These are phyloP conservation scores for Myrica gale DNA, from an alignment of 306 rosid genomes.

Conservation along the genomic window DNA sequence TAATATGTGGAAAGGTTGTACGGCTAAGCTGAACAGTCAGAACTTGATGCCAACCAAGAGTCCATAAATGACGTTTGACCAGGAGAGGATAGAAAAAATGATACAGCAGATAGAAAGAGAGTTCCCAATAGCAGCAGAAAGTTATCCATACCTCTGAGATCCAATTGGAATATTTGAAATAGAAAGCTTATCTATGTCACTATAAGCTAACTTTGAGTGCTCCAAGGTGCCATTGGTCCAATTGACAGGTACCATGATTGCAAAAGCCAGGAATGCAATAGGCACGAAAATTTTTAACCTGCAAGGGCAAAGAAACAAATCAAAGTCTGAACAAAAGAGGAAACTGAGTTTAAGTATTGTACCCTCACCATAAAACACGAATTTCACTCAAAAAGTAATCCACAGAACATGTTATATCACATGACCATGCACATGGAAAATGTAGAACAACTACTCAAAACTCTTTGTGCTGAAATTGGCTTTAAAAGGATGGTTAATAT, in stretches of 20 bases:
- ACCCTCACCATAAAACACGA: neutral
- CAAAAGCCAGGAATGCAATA: constrained; percentile 67
- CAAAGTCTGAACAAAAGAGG: neutral
- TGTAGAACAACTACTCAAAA: constrained; percentile 1
- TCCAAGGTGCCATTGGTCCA: constrained; percentile 85
- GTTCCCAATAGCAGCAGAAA: constrained; percentile 1
- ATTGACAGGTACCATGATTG: constrained; percentile 87
- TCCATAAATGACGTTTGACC: constrained; percentile 1
- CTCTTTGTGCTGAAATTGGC: neutral
- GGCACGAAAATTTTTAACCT: constrained; percentile 94
- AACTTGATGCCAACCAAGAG: constrained; percentile 15
- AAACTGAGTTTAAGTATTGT: neutral
- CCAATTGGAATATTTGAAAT: constrained; percentile 85
- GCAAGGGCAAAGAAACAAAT: constrained; percentile 31
- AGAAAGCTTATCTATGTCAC: constrained; percentile 83
- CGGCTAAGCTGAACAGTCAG: neutral
- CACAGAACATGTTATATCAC: neutral
- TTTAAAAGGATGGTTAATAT: neutral
- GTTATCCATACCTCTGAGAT: constrained; percentile 60
- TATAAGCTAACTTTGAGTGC: constrained; percentile 57
- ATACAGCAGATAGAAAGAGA: neutral
- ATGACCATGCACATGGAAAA: neutral
- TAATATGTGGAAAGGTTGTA: neutral
- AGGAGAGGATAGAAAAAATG: constrained; percentile 2
- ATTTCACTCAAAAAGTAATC: neutral